phyloP scores from a whole-genome alignment of 768 basidiomycete genomes.

The Tephrocybe rancida region DNA sequence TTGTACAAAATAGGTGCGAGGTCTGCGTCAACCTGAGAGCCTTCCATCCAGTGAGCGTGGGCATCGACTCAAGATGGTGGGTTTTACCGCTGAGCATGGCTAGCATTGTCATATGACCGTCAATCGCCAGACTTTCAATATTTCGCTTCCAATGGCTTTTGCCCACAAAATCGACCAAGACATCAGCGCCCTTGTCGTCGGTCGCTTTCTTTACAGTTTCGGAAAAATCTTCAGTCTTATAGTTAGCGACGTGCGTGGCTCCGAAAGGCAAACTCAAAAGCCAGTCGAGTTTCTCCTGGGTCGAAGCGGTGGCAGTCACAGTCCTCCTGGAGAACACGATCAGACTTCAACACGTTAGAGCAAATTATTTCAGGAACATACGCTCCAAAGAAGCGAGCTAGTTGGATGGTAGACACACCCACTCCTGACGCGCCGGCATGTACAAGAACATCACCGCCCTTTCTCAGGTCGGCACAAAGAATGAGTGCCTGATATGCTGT shows the following conservation, averaged over 20 bases:
- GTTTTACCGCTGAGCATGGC: conserved; percentile 65
- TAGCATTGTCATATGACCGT: conserved; percentile 76
- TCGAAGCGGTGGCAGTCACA: conserved; percentile 87
- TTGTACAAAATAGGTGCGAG: conserved; percentile 76
- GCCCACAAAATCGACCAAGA: conserved; percentile 86
- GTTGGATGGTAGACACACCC: conserved; percentile 84
- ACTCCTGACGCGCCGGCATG: conserved; percentile 94
- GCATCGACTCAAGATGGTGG: background rate
- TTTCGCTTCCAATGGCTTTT: conserved; percentile 75
- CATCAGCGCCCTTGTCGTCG: conserved; percentile 70
- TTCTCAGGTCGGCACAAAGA: conserved; percentile 66
- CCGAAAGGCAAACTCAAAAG: conserved; percentile 66
- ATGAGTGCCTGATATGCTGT: conserved; percentile 55
- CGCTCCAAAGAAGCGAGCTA: conserved; percentile 77
- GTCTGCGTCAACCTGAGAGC: conserved; percentile 54
- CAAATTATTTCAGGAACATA: conserved; percentile 38
- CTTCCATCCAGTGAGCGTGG: conserved; percentile 32
- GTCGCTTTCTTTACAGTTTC: conserved; percentile 72
- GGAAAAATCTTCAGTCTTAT: conserved; percentile 83
- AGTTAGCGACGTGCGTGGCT: conserved; percentile 79
- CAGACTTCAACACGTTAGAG: background rate
- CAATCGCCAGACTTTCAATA: conserved; percentile 65
- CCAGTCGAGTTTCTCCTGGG: conserved; percentile 79
- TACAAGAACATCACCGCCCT: conserved; percentile 76
- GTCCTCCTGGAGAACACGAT: conserved; percentile 43